Evolutionary conservation across 2,329 filamentous ascomycete species (phyloP).

Genomic region (Aspergillus sp.): DNA sequence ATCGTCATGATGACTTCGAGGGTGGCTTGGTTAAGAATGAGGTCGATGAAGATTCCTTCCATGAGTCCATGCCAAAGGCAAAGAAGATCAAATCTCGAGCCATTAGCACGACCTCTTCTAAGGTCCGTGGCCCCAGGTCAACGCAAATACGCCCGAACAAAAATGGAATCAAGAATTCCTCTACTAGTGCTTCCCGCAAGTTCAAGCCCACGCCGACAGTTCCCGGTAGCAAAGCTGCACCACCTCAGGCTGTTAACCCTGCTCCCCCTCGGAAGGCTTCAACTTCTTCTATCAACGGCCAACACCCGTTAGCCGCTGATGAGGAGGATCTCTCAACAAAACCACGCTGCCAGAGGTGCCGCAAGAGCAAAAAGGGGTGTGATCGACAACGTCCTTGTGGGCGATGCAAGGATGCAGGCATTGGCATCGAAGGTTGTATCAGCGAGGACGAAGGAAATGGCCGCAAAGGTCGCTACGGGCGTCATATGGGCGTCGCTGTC

Average conservation of each 20-base stretch:
- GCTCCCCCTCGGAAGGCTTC: constrained; percentile 56
- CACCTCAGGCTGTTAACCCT: constrained; percentile 32
- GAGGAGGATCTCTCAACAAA: constrained; percentile 93
- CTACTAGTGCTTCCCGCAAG: constrained; percentile 37
- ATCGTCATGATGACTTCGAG: constrained; percentile 55
- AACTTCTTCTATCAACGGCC: constrained; percentile 62
- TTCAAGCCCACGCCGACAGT: constrained; percentile 30
- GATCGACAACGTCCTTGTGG: constrained; percentile 94
- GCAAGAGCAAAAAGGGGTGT: constrained; percentile 99
- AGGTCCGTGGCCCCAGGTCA: constrained; percentile 31
- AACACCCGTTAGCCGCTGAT: constrained; percentile 62
- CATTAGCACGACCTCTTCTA: constrained; percentile 30
- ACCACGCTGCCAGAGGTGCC: constrained; percentile 94
- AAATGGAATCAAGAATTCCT: constrained; percentile 33
- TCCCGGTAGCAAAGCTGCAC: constrained; percentile 39
- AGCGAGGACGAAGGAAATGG: constrained; percentile 98
- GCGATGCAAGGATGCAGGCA: constrained; percentile 92
- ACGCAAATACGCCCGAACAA: constrained; percentile 29
- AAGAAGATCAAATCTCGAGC: constrained; percentile 55
- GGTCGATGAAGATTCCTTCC: constrained; percentile 45
- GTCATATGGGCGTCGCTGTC: constrained; percentile 67
- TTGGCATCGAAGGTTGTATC: constrained; percentile 89
- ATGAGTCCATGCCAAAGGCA: constrained; percentile 36
- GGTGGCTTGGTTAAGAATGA: constrained; percentile 56
- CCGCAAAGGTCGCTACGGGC: constrained; percentile 85